A percentile compares a stretch with the other conserved stretches of the same genome.
Evolutionary conservation across 345 rosid genomes (phyloP).

Genomic region (Eucalyptus pauciflora): DNA sequence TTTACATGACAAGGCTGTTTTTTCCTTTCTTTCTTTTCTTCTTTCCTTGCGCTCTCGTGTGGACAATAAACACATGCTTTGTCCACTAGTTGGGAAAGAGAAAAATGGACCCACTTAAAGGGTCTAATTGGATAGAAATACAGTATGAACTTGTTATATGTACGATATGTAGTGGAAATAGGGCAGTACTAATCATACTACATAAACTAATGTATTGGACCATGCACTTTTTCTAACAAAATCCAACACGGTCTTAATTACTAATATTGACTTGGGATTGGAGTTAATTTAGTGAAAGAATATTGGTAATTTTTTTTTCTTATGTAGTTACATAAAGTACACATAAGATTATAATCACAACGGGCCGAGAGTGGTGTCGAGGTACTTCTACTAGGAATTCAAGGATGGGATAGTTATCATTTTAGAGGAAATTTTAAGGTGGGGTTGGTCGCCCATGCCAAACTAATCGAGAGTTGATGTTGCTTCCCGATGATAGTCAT

Average conservation of each 20-base stretch:
- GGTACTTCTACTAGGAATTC: not conserved
- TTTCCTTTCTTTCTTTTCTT: not conserved
- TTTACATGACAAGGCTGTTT: not conserved
- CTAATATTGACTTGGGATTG: not conserved
- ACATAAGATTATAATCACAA: not conserved
- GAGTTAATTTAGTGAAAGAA: not conserved
- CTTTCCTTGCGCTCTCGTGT: not conserved
- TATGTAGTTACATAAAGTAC: not conserved
- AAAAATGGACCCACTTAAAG: not conserved
- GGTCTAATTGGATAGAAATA: not conserved
- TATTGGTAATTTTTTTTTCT: not conserved
- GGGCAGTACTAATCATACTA: not conserved
- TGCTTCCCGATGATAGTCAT: not conserved
- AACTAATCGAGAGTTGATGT: not conserved
- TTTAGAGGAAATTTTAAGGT: not conserved
- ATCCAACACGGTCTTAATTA: not conserved
- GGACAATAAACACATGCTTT: not conserved
- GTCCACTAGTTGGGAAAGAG: not conserved
- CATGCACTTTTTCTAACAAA: not conserved
- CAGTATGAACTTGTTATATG: not conserved
- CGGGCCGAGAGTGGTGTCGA: not conserved
- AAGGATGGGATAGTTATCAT: not conserved
- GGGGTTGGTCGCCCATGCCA: not conserved
- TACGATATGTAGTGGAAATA: not conserved
- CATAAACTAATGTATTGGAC: not conserved